These are phyloP conservation scores for Mycena citricolor DNA, from an alignment of 1,284 basidiomycete species.

Conservation along the genomic window DNA sequence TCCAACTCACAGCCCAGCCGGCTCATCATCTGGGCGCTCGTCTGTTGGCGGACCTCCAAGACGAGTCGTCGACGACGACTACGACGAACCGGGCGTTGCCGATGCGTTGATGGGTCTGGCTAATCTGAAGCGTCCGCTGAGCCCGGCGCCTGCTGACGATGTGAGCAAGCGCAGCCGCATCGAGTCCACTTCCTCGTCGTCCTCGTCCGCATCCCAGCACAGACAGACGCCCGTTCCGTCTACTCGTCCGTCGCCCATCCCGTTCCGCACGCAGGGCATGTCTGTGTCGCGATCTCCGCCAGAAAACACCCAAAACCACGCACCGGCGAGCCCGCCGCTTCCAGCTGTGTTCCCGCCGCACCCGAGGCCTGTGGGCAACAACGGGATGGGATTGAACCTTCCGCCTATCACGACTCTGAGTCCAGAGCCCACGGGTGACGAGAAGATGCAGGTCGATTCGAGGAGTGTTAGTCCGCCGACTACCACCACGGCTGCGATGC, in stretches of 20 bases:
- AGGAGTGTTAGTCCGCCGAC: too few relatives aligned
- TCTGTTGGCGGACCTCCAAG: slow-evolving; percentile 60
- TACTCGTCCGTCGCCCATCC: slow-evolving; percentile 68
- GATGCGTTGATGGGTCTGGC: slow-evolving; percentile 68
- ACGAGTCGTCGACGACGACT: slow-evolving; percentile 76
- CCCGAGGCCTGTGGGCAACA: slow-evolving; percentile 54
- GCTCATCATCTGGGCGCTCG: slow-evolving; percentile 54
- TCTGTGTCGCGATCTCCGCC: slow-evolving; percentile 63
- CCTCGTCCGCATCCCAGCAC: slow-evolving; percentile 50
- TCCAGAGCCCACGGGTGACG: slow-evolving; percentile 46
- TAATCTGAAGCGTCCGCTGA: slow-evolving; percentile 63
- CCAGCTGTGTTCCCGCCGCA: slow-evolving; percentile 65
- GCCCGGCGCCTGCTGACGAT: slow-evolving; percentile 59
- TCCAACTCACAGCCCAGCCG: slow-evolving; percentile 59
- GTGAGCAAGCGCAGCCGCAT: slow-evolving; percentile 65
- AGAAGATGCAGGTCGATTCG: slow-evolving; percentile 53
- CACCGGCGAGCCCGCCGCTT: slow-evolving; percentile 51
- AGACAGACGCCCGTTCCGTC: slow-evolving; percentile 52
- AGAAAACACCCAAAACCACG: too few relatives aligned
- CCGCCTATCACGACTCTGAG: slow-evolving; percentile 69
- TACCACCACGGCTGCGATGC: too few relatives aligned
- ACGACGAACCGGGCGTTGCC: slow-evolving; percentile 71
- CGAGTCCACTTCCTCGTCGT: slow-evolving; percentile 52
- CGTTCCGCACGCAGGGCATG: slow-evolving; percentile 72
- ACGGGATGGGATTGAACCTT: slow-evolving; percentile 47